Evolutionary conservation across 805 yeast genomes (phyloP).

Genomic region (Ogataea naganishii): DNA sequence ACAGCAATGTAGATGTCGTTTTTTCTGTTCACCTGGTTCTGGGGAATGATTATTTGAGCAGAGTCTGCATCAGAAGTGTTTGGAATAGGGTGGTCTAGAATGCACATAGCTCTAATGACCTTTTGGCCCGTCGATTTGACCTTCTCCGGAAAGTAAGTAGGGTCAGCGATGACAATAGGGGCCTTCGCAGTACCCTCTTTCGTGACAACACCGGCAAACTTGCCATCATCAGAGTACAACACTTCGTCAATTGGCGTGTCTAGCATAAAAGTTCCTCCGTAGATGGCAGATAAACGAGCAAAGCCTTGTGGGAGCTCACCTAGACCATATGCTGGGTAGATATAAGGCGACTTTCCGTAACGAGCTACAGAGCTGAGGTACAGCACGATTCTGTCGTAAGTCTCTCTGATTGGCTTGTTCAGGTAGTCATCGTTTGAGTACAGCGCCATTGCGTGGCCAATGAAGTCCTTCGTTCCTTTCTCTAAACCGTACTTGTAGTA

Average conservation of each 20-base stretch:
- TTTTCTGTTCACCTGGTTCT: constrained; percentile 86
- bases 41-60: constrained; percentile 91
- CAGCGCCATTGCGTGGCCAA: constrained; percentile 98
- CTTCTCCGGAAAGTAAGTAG: constrained; percentile 89
- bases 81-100: constrained; percentile 84
- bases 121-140: constrained; percentile 64
- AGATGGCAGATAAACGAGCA: constrained; percentile 92
- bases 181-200: constrained; percentile 91
- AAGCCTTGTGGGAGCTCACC: constrained; percentile 99
- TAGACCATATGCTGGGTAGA: constrained; percentile 91
- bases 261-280: constrained; percentile 98
- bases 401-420: constrained; percentile 83
- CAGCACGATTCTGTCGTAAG: constrained; percentile 75
- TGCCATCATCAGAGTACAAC: constrained; percentile 60
- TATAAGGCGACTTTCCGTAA: constrained; percentile 93
- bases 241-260: constrained; percentile 93
- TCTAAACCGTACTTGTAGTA: constrained; percentile 86
- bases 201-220: constrained; percentile 79
- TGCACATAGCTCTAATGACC: constrained; percentile 81
- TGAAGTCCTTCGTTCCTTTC: constrained; percentile 87
- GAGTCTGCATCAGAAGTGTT: constrained; percentile 79
- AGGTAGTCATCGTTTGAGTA: constrained; percentile 91
- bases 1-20: constrained; percentile 93
- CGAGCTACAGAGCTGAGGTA: constrained; percentile 88
- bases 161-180: constrained; percentile 92